Evolutionary conservation across 2,329 filamentous ascomycete species (phyloP).

Genomic region (Exophiala viscosa): DNA sequence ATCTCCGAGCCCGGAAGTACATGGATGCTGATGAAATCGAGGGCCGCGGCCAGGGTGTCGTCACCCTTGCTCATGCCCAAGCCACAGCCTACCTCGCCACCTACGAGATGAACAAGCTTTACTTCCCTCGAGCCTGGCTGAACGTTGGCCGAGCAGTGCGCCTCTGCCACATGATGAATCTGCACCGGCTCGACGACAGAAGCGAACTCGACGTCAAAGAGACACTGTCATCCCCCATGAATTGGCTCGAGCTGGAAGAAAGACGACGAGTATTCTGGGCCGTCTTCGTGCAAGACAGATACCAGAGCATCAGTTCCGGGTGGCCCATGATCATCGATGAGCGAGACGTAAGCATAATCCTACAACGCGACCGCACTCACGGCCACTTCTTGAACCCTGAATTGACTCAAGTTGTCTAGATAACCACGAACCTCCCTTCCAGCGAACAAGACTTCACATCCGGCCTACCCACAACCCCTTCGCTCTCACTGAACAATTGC

Average conservation of each 20-base stretch:
- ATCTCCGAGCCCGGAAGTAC: conserved; percentile 7
- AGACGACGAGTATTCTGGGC: conserved; percentile 39
- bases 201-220: conserved; percentile 3
- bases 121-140: conserved; percentile 9
- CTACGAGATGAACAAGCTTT: conserved; percentile 1
- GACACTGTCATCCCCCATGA: conserved; percentile 13
- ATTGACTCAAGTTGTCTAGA: too few relatives aligned
- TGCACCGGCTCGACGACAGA: conserved; percentile 6
- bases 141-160: conserved; percentile 1
- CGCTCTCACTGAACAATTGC: neutral
- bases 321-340: conserved; percentile 6
- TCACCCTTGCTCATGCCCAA: conserved; percentile 5
- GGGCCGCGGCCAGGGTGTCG: conserved; percentile 2
- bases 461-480: neutral
- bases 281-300: conserved; percentile 35
- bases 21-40: conserved; percentile 4
- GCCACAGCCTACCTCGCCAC: conserved; percentile 2
- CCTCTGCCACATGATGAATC: conserved; percentile 7
- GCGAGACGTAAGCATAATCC: neutral
- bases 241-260: conserved; percentile 36
- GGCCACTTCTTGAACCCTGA: too few relatives aligned
- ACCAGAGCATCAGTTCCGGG: conserved; percentile 5
- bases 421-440: neutral
- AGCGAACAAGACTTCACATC: conserved; percentile 2
- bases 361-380: too few relatives aligned